A percentile compares a stretch with the other conserved stretches of the same genome.
Evolutionary conservation across 371 early-diverging fungal genomes (phyloP).

Genomic region (Capillidium rhysosporum): DNA sequence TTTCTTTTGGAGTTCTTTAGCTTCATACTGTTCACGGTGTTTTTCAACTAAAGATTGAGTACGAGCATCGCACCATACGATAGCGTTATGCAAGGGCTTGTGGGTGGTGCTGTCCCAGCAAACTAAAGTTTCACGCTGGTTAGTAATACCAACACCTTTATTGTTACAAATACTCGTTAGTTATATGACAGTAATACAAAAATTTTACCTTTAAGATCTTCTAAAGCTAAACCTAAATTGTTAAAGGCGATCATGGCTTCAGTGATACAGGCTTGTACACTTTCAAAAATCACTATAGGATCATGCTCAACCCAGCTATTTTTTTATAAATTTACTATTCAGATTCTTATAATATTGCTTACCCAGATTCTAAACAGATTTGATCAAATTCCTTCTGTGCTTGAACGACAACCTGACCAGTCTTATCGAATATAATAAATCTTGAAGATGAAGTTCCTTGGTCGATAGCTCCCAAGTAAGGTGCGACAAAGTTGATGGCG

Average conservation of each 20-base stretch:
- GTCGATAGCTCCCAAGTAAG: constrained; percentile 75
- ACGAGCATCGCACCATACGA: constrained; percentile 88
- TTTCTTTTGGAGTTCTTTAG: constrained; percentile 9
- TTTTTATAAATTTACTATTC: background rate
- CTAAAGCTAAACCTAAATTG: constrained; percentile 28
- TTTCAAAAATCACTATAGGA: constrained; percentile 50
- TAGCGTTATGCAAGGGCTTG: constrained; percentile 63
- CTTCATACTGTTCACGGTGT: constrained; percentile 23
- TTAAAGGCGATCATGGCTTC: constrained; percentile 43
- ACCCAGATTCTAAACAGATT: constrained; percentile 61
- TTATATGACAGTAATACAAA: background rate
- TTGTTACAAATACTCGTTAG: background rate
- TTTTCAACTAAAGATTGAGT: constrained; percentile 50
- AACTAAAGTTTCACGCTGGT: constrained; percentile 86
- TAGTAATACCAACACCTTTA: constrained; percentile 79
- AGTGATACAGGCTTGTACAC: constrained; percentile 47
- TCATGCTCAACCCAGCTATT: constrained; percentile 81
- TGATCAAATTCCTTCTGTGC: constrained; percentile 75
- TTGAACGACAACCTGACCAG: constrained; percentile 46
- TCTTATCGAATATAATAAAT: constrained; percentile 76
- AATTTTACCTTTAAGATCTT: constrained; percentile 31
- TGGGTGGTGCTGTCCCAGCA: constrained; percentile 80
- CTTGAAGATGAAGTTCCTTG: constrained; percentile 89
- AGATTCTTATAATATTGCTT: constrained; percentile 6
- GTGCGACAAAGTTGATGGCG: constrained; percentile 10